A percentile compares a stretch with the other conserved stretches of the same genome.
Evolutionary conservation across 2,329 filamentous ascomycete species (phyloP).

Genomic region (Triangularia verruculosa): DNA sequence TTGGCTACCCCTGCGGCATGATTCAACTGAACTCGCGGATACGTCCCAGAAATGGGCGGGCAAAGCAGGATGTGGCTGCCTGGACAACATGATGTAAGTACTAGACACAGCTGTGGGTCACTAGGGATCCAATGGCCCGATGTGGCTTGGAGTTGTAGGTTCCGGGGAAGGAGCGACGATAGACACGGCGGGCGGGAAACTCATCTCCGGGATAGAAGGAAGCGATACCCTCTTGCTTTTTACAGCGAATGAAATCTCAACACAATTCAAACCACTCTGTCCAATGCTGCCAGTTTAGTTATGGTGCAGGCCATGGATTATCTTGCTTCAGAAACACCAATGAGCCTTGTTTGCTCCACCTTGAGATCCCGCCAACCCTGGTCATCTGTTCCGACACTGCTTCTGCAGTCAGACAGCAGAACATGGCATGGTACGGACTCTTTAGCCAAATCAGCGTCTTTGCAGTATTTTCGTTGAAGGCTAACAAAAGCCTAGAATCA

Average conservation of each 20-base stretch:
- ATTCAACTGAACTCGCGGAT: background rate
- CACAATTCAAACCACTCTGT: background rate
- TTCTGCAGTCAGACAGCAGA: conserved; percentile 27
- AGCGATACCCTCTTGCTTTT: conserved; percentile 1
- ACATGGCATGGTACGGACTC: conserved; percentile 27
- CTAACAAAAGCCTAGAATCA: conserved; percentile 42
- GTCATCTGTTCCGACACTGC: conserved; percentile 30
- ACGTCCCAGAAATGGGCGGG: background rate
- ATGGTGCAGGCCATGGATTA: background rate
- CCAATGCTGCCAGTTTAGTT: background rate
- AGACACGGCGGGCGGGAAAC: conserved; percentile 1
- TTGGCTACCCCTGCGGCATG: conserved; percentile 38
- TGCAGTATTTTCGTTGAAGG: background rate
- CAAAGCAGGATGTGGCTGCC: background rate
- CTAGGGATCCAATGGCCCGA: background rate
- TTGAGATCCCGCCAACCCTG: conserved; percentile 39
- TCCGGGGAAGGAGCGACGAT: conserved; percentile 18
- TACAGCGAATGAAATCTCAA: background rate
- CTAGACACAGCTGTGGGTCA: background rate
- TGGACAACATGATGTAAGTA: background rate
- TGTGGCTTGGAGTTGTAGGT: background rate
- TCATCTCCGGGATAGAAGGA: conserved; percentile 10
- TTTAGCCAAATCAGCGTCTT: background rate
- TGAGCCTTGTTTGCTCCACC: conserved; percentile 39
- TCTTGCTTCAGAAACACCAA: background rate